Conservation (phyloP, 2,329 filamentous ascomycete species). For the Xylariaceae sp. region DNA sequence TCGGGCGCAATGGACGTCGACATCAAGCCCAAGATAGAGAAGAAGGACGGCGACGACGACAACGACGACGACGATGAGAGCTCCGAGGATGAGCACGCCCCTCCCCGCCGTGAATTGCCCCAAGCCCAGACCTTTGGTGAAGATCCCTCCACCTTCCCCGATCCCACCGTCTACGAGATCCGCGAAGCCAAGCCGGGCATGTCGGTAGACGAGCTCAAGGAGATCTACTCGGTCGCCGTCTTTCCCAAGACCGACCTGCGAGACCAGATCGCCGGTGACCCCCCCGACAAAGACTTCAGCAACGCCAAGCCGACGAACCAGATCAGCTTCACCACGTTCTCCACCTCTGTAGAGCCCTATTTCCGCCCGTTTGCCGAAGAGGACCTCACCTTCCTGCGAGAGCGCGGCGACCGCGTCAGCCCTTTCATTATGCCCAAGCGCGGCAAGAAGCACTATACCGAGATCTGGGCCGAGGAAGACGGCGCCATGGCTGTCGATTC, state of each 20-base stretch:
- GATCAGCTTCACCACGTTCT: constrained; percentile 89
- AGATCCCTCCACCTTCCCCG: constrained; percentile 83
- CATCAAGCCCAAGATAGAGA: constrained; percentile 42
- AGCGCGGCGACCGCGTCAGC: constrained; percentile 75
- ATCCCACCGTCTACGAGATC: constrained; percentile 94
- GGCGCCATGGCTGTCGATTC: constrained; percentile 70
- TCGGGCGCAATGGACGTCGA: constrained; percentile 55
- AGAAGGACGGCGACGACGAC: constrained; percentile 37
- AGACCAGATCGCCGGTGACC: constrained; percentile 80
- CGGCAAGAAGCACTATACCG: constrained; percentile 78
- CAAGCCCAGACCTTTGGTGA: constrained; percentile 87
- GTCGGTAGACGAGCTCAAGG: constrained; percentile 76
- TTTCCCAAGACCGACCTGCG: constrained; percentile 78
- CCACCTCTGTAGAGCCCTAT: constrained; percentile 86
- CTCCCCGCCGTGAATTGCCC: constrained; percentile 59
- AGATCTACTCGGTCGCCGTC: constrained; percentile 79
- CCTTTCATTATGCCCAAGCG: constrained; percentile 84
- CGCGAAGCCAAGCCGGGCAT: constrained; percentile 67
- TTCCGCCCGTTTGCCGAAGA: constrained; percentile 88
- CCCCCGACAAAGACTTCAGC: constrained; percentile 93
- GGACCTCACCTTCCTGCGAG: constrained; percentile 85
- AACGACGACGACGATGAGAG: constrained; percentile 39
- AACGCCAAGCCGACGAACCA: constrained; percentile 90
- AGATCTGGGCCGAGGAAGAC: constrained; percentile 93
- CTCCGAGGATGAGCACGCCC: constrained; percentile 55